These are phyloP conservation scores for Acanthamoeba culbertsoni DNA, from an alignment of 208 protist species.

Conservation along the genomic window DNA sequence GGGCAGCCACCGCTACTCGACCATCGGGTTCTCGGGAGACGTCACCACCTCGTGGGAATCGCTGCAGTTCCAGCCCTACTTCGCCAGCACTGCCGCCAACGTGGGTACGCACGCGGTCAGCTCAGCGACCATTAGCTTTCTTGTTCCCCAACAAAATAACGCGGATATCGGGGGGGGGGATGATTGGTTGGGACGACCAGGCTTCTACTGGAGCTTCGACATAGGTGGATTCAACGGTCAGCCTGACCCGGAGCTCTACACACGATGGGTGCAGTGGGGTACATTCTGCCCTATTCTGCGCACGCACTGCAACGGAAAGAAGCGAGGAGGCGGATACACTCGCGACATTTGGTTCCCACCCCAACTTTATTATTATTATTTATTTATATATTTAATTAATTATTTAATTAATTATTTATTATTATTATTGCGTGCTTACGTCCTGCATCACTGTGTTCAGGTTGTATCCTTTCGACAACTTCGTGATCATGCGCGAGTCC, in stretches of 20 bases:
- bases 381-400: too few species aligned
- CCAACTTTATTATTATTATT: background rate
- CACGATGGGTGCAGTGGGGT: slow-evolving; percentile 20
- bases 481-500: slow-evolving; percentile 23
- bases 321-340: slow-evolving; percentile 5
- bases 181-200: too few species aligned
- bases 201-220: slow-evolving; percentile 39
- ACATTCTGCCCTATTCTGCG: slow-evolving; percentile 32
- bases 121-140: background rate
- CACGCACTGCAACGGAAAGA: slow-evolving; percentile 36
- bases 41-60: slow-evolving; percentile 18
- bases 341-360: slow-evolving; percentile 15
- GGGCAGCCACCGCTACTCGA: slow-evolving; percentile 27
- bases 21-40: slow-evolving; percentile 22
- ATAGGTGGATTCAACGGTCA: background rate
- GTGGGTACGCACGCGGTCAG: background rate
- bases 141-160: too few species aligned
- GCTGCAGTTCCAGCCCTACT: slow-evolving; percentile 28
- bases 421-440: background rate
- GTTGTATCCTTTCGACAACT: slow-evolving; percentile 37
- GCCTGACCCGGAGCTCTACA: slow-evolving; percentile 9
- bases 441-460: background rate
- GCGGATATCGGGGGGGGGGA: too few species aligned
- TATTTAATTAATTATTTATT: too few species aligned
- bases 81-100: slow-evolving; percentile 2